phyloP scores from a whole-genome alignment of 345 rosid genomes.

The Eucalyptus albens region DNA sequence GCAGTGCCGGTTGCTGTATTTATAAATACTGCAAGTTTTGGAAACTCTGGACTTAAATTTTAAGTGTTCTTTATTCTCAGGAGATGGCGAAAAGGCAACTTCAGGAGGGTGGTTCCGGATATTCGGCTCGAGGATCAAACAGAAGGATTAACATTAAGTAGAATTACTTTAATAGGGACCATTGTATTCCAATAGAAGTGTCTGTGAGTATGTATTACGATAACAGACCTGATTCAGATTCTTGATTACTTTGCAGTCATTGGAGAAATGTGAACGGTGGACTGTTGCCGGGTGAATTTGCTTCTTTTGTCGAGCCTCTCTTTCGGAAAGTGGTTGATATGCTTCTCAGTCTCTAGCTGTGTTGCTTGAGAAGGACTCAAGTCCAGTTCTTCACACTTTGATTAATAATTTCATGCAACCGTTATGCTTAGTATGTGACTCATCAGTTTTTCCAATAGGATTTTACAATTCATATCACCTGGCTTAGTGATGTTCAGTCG shows the following conservation, averaged over 20 bases:
- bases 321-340: neutral
- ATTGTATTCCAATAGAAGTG: neutral
- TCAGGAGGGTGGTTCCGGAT: neutral
- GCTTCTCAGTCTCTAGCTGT: neutral
- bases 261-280: slow-evolving; percentile 1
- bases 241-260: slow-evolving; percentile 3
- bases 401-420: neutral
- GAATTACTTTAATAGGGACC: neutral
- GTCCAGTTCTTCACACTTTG: neutral
- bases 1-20: neutral
- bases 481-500: neutral
- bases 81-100: neutral
- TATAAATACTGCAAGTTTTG: neutral
- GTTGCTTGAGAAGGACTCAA: neutral
- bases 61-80: neutral
- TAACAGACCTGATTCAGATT: neutral
- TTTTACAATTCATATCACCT: neutral
- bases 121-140: neutral
- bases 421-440: neutral
- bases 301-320: neutral
- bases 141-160: neutral
- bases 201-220: neutral
- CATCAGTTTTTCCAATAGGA: neutral
- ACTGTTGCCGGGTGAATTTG: neutral
- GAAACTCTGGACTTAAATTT: neutral